phyloP scores from a whole-genome alignment of 2,329 filamentous ascomycete species.

The Colletotrichum horii region DNA sequence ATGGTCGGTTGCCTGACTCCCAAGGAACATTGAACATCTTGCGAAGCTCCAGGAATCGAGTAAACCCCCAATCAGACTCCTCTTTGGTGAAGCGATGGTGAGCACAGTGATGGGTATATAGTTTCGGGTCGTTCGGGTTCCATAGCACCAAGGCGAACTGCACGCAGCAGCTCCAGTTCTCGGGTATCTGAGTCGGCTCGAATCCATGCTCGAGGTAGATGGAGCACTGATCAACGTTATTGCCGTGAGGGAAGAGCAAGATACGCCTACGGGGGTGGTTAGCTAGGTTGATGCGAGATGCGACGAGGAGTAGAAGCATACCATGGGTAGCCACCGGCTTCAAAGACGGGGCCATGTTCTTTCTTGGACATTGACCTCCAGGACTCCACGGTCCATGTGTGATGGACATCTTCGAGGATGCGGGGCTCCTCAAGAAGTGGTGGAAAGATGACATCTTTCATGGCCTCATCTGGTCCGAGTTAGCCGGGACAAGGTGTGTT shows the following conservation, averaged over 20 bases:
- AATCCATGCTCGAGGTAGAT: conserved; percentile 97
- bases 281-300: conserved; percentile 12
- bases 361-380: conserved; percentile 81
- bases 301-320: conserved; percentile 37
- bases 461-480: conserved; percentile 71
- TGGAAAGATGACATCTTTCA: conserved; percentile 80
- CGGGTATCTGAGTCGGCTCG: conserved; percentile 71
- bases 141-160: conserved; percentile 94
- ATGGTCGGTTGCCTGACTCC: conserved; percentile 71
- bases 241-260: conserved; percentile 93
- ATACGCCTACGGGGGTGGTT: conserved; percentile 69
- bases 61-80: conserved; percentile 98
- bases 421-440: conserved; percentile 78
- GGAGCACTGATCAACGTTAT: conserved; percentile 91
- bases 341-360: conserved; percentile 86
- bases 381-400: conserved; percentile 87
- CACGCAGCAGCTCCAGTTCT: conserved; percentile 96
- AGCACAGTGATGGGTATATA: conserved; percentile 82
- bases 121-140: conserved; percentile 90
- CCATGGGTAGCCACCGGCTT: conserved; percentile 89
- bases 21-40: conserved; percentile 82
- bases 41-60: conserved; percentile 88
- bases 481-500: conserved; percentile 21
- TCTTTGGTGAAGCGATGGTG: conserved; percentile 96
- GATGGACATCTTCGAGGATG: conserved; percentile 73